Percentiles rank a stretch among this genome's conserved stretches.
Evolutionary conservation across 129 eudicot species (phyloP).

Genomic region (Dittrichia graveolens): DNA sequence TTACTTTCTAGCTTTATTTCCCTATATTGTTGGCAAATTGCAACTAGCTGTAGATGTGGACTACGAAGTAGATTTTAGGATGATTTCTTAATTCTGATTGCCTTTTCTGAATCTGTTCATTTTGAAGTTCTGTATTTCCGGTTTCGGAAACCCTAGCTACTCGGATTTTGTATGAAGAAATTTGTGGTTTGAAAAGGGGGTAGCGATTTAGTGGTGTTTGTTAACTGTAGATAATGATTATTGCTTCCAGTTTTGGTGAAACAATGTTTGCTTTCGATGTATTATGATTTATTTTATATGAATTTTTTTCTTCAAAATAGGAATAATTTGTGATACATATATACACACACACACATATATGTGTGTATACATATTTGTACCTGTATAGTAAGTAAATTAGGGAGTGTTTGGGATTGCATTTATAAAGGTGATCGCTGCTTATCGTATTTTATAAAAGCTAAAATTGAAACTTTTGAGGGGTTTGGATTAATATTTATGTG

Average conservation of each 20-base stretch:
- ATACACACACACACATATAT: too few species aligned
- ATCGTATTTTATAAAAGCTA: too few species aligned
- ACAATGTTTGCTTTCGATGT: slow-evolving; percentile 1
- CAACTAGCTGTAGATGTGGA: slow-evolving; percentile 16
- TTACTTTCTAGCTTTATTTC: slow-evolving; percentile 19
- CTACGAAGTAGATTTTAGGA: slow-evolving; percentile 24
- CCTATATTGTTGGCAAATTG: slow-evolving; percentile 9
- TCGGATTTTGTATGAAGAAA: slow-evolving; percentile 11
- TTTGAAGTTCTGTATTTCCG: not conserved
- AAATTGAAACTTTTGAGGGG: too few species aligned
- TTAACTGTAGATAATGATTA: slow-evolving; percentile 12
- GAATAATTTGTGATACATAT: not conserved
- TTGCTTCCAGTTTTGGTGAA: slow-evolving; percentile 25
- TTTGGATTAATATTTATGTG: too few species aligned
- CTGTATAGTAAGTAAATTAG: too few species aligned
- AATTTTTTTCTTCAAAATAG: not conserved
- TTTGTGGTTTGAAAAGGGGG: slow-evolving; percentile 3
- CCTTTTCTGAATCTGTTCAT: slow-evolving; percentile 22
- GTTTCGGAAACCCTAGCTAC: slow-evolving; percentile 28
- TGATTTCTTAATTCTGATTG: slow-evolving; percentile 25
- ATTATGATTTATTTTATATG: not conserved
- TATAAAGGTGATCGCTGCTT: too few species aligned
- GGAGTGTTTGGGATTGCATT: too few species aligned
- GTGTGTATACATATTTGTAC: not conserved
- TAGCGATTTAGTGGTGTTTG: slow-evolving; percentile 14